Evolutionary conservation across 2,329 filamentous ascomycete species (phyloP).

Genomic region (Helicocarpus griseus): DNA sequence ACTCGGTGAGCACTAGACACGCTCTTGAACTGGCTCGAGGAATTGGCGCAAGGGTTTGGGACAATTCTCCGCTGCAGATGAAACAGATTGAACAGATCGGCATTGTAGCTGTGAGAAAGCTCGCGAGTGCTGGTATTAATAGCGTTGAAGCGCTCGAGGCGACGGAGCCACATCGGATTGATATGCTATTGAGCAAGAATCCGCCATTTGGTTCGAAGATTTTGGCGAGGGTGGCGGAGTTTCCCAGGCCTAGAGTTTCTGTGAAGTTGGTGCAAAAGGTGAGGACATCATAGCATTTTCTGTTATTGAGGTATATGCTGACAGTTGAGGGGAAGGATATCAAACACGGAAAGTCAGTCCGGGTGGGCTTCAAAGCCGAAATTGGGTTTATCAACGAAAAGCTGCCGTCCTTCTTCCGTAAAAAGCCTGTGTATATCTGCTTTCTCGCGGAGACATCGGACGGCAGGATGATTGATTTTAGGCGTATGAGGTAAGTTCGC

Average conservation of each 20-base stretch:
- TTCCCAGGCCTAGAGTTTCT: conserved; percentile 57
- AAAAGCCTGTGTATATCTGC: conserved; percentile 58
- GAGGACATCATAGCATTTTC: conserved; percentile 31
- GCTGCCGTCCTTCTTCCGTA: conserved; percentile 51
- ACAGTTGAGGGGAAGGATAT: conserved; percentile 17
- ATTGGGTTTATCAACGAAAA: conserved; percentile 64
- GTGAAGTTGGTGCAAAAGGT: conserved; percentile 43
- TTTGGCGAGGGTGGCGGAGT: conserved; percentile 54
- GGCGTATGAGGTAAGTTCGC: conserved; percentile 42
- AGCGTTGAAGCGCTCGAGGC: conserved; percentile 60
- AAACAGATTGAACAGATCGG: conserved; percentile 76
- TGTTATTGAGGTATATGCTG: conserved; percentile 19
- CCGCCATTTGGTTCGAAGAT: conserved; percentile 72
- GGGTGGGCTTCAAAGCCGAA: conserved; percentile 54
- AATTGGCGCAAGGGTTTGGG: conserved; percentile 68
- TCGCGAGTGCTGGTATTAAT: conserved; percentile 60
- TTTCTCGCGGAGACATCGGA: conserved; percentile 64
- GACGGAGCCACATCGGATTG: conserved; percentile 62
- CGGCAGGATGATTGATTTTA: conserved; percentile 60
- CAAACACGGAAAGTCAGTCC: conserved; percentile 35
- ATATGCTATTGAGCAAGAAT: conserved; percentile 65
- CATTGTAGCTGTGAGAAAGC: conserved; percentile 60
- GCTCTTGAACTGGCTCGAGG: conserved; percentile 71
- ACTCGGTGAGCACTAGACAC: conserved; percentile 57
- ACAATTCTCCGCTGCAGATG: conserved; percentile 69